A percentile compares a stretch with the other conserved stretches of the same genome.
Evolutionary conservation across 2,329 filamentous ascomycete species (phyloP).

Genomic region (Fusarium camptoceras): DNA sequence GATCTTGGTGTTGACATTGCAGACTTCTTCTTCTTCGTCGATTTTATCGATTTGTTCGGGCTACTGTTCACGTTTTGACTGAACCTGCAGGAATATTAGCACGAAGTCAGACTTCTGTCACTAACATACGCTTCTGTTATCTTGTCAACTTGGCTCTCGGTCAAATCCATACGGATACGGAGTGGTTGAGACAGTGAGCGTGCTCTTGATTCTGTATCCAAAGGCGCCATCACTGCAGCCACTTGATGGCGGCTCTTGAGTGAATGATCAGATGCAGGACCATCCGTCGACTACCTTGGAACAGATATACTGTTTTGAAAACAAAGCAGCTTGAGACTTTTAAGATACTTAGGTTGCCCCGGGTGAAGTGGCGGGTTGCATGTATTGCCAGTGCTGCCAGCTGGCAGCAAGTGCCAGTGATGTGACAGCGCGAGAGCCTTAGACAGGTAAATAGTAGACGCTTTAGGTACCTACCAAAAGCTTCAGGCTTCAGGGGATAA

Average conservation of each 20-base stretch:
- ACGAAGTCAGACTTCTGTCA: too few species aligned
- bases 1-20: conserved; percentile 37
- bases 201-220: conserved; percentile 52
- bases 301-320: background rate
- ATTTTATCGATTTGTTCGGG: conserved; percentile 37
- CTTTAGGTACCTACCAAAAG: background rate
- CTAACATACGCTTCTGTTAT: conserved; percentile 58
- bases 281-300: background rate
- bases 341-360: background rate
- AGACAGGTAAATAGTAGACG: background rate
- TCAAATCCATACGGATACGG: conserved; percentile 61
- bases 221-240: conserved; percentile 41
- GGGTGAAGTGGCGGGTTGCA: background rate
- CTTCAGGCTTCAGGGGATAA: background rate
- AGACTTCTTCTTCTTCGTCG: conserved; percentile 26
- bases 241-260: background rate
- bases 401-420: conserved; percentile 12
- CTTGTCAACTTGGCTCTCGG: conserved; percentile 61
- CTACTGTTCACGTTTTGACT: conserved; percentile 48
- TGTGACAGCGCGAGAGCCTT: background rate
- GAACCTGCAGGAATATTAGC: conserved; percentile 47
- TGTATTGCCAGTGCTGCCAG: background rate
- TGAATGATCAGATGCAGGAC: background rate
- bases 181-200: conserved; percentile 56
- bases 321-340: background rate